These are phyloP conservation scores for Aureobasidium sp. DNA, from an alignment of 2,329 filamentous ascomycete species.

Conservation along the genomic window DNA sequence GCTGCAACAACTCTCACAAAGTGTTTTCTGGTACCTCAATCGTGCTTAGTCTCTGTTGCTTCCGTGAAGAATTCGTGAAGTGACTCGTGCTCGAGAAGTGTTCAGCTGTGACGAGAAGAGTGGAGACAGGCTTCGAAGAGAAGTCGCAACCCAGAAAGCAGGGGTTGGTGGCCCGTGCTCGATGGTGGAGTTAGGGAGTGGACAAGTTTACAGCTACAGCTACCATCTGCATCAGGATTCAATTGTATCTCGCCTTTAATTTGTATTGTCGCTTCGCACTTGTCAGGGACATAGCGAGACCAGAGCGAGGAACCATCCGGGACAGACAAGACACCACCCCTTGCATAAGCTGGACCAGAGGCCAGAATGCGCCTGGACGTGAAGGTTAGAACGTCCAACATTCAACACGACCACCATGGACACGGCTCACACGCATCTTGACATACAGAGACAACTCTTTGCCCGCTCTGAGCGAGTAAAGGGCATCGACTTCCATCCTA, in stretches of 20 bases:
- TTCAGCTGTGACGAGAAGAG: neutral
- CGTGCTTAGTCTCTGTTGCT: neutral
- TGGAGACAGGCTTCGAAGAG: neutral
- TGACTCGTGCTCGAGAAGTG: neutral
- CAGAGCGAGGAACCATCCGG: neutral
- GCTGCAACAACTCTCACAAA: neutral
- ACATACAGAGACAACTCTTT: slow-evolving; percentile 66
- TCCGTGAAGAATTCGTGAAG: neutral
- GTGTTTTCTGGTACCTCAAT: no score
- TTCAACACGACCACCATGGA: neutral
- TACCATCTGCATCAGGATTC: slow-evolving; percentile 1
- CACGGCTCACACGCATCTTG: slow-evolving; percentile 11
- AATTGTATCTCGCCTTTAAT: neutral
- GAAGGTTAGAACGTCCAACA: slow-evolving; percentile 39
- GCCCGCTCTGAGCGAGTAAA: slow-evolving; percentile 94
- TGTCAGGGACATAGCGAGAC: neutral
- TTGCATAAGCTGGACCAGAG: slow-evolving; percentile 25
- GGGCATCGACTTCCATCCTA: slow-evolving; percentile 93
- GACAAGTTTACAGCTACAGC: slow-evolving; percentile 15
- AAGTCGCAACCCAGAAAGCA: slow-evolving; percentile 3
- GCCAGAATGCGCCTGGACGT: slow-evolving; percentile 52
- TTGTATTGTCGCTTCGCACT: neutral
- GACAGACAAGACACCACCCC: slow-evolving; percentile 19
- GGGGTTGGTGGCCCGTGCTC: slow-evolving; percentile 2
- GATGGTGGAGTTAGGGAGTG: slow-evolving; percentile 11